These are phyloP conservation scores for Leishmania martiniquensis DNA, from an alignment of 208 protist species.

Conservation along the genomic window DNA sequence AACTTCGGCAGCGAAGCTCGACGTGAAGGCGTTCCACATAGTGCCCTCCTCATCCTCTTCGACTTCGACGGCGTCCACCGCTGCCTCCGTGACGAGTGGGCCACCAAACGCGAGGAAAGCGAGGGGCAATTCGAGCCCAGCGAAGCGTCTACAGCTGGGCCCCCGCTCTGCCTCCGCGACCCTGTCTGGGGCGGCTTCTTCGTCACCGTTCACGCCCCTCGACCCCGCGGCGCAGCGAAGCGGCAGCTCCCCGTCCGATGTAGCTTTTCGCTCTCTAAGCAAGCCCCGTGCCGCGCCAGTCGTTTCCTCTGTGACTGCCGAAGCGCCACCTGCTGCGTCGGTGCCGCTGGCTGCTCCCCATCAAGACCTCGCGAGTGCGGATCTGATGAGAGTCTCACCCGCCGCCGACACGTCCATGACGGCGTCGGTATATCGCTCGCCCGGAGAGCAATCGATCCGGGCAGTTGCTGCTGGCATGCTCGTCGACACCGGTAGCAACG, in stretches of 20 bases:
- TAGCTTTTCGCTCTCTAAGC: constrained; percentile 7
- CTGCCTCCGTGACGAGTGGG: background rate
- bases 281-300: background rate
- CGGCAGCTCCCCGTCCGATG: constrained; percentile 6
- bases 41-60: constrained; percentile 26
- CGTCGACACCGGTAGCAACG: constrained; percentile 11
- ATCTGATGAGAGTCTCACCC: background rate
- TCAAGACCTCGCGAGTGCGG: background rate
- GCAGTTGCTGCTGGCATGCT: constrained; percentile 8
- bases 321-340: background rate
- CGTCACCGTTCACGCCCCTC: background rate
- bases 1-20: background rate
- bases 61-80: background rate
- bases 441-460: background rate
- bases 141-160: background rate
- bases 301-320: background rate
- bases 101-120: background rate
- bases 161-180: constrained; percentile 2
- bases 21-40: constrained; percentile 7
- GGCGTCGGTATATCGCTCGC: background rate
- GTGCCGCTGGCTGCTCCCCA: background rate
- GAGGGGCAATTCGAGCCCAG: background rate
- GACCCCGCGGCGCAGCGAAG: background rate
- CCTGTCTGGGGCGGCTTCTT: constrained; percentile 3
- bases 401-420: background rate